phyloP scores from a whole-genome alignment of 2,329 filamentous ascomycete genomes.

The Pyrenophora tritici-repentis region DNA sequence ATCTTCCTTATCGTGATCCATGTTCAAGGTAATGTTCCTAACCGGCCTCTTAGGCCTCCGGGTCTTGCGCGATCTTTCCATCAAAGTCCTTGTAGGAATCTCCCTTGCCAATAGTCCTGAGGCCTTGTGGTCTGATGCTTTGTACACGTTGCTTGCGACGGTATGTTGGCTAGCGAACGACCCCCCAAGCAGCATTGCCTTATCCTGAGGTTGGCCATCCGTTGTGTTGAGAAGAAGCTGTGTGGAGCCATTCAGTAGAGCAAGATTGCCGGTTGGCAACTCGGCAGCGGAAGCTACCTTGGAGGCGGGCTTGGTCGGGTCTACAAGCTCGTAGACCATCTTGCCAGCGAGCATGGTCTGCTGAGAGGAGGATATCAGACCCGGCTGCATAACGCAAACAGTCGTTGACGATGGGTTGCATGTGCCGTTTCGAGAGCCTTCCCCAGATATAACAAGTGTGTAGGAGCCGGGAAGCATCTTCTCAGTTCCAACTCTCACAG shows the following conservation, averaged over 20 bases:
- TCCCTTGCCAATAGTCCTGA: background rate
- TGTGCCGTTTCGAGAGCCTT: background rate
- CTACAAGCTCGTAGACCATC: background rate
- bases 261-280: background rate
- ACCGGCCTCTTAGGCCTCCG: background rate
- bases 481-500: background rate
- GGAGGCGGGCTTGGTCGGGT: background rate
- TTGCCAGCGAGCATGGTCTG: background rate
- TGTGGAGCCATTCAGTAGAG: background rate
- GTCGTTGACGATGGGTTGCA: background rate
- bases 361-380: background rate
- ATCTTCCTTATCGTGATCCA: background rate
- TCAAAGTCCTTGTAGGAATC: background rate
- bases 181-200: background rate
- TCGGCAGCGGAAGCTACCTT: background rate
- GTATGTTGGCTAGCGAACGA: background rate
- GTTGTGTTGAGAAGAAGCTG: constrained; percentile 3
- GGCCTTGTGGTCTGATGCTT: background rate
- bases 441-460: background rate
- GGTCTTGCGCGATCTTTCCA: background rate
- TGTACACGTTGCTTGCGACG: background rate
- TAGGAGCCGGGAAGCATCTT: constrained; percentile 1
- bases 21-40: background rate
- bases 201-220: background rate
- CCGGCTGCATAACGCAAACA: background rate